A percentile compares a stretch with the other conserved stretches of the same genome.
phyloP scores from a whole-genome alignment of 2,329 filamentous ascomycete genomes.

The Hypoxylon sp. region DNA sequence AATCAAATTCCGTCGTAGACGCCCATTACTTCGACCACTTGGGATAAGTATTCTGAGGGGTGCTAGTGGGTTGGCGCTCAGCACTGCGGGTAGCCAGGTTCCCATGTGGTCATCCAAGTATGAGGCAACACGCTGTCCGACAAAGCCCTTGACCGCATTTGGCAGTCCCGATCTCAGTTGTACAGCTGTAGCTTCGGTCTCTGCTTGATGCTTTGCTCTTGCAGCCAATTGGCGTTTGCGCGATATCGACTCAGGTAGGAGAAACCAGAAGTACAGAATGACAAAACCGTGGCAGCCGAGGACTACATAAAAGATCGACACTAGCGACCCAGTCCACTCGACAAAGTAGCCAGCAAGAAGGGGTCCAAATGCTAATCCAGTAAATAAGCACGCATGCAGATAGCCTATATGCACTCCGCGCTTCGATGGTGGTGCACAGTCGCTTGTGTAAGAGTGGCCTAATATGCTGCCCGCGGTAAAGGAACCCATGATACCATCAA shows the following conservation, averaged over 20 bases:
- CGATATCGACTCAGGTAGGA: constrained; percentile 88
- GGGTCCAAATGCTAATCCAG: constrained; percentile 89
- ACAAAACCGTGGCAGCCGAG: constrained; percentile 81
- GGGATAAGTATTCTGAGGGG: constrained; percentile 86
- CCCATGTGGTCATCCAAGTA: constrained; percentile 46
- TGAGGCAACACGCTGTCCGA: constrained; percentile 43
- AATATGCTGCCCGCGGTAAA: constrained; percentile 86
- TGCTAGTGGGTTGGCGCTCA: constrained; percentile 76
- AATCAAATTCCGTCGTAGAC: constrained; percentile 84
- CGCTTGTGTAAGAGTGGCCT: constrained; percentile 87
- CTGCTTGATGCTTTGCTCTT: constrained; percentile 73
- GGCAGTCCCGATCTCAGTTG: constrained; percentile 45
- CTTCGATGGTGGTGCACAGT: constrained; percentile 85
- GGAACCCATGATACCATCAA: constrained; percentile 89
- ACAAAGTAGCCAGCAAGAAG: constrained; percentile 85
- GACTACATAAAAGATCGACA: constrained; percentile 88
- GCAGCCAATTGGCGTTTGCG: constrained; percentile 78
- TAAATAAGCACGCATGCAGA: constrained; percentile 90
- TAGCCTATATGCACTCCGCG: constrained; percentile 89
- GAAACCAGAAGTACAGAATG: constrained; percentile 76
- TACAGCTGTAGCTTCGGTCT: constrained; percentile 59
- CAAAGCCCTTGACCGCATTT: constrained; percentile 32
- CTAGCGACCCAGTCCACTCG: constrained; percentile 78
- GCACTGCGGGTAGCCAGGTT: constrained; percentile 54
- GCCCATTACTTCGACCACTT: constrained; percentile 71